Evolutionary conservation across 2,329 filamentous ascomycete genomes (phyloP).

Genomic region (Rhynchosporium secalis): DNA sequence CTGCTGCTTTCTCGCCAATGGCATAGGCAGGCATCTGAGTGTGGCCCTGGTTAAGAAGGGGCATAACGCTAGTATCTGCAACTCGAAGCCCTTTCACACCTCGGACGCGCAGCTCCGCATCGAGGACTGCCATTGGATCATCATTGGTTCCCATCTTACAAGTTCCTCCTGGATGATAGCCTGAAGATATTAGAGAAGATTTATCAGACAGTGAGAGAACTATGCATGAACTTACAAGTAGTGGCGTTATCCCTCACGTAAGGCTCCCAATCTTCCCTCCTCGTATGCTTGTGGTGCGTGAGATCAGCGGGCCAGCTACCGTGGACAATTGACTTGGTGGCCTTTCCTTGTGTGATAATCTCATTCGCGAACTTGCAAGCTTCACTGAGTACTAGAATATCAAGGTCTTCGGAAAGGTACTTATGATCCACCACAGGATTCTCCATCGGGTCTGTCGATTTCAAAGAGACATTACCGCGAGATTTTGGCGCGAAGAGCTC

Average conservation of each 20-base stretch:
- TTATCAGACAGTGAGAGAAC: not conserved
- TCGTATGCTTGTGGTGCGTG: constrained; percentile 53
- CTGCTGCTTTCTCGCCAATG: constrained; percentile 55
- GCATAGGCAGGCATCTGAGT: constrained; percentile 60
- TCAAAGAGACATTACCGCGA: constrained; percentile 54
- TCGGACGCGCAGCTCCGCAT: constrained; percentile 31
- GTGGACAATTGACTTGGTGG: constrained; percentile 59
- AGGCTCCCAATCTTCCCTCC: constrained; percentile 57
- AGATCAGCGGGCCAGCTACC: constrained; percentile 57
- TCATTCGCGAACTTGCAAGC: constrained; percentile 60
- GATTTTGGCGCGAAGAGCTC: constrained; percentile 60
- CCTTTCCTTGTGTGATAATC: constrained; percentile 56
- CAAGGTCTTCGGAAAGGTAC: constrained; percentile 57
- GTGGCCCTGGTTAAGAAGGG: constrained; percentile 48
- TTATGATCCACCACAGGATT: constrained; percentile 60
- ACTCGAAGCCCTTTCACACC: constrained; percentile 34
- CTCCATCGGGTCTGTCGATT: constrained; percentile 48
- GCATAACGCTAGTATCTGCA: constrained; percentile 37
- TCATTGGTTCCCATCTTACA: constrained; percentile 54
- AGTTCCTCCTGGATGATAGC: constrained; percentile 58
- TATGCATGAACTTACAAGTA: constrained; percentile 48
- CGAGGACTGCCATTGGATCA: constrained; percentile 45
- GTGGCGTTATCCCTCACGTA: constrained; percentile 60
- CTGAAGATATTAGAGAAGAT: constrained; percentile 32
- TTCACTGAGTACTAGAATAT: constrained; percentile 59